These are phyloP conservation scores for Coelastrella sp. DNA, from an alignment of 139 green algal genomes.

Conservation along the genomic window DNA sequence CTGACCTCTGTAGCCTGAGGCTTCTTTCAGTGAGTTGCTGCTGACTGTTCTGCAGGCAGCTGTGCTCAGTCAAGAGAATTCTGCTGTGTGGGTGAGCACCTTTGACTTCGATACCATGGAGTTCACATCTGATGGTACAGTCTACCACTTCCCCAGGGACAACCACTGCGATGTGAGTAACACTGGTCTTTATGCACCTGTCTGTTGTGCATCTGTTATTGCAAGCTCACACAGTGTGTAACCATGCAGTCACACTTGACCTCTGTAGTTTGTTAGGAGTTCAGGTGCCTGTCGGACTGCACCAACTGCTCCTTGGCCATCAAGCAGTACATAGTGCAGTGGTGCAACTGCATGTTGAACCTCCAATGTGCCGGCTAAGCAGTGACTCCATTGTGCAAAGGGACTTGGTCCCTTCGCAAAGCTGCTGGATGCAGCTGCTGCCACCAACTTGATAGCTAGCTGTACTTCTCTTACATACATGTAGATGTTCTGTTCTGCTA, in stretches of 20 bases:
- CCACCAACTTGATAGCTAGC: no score
- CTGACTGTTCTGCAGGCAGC: background rate
- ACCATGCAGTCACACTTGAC: background rate
- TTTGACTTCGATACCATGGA: conserved; percentile 49
- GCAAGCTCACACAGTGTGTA: background rate
- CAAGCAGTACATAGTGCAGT: no score
- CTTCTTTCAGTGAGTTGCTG: conserved; percentile 15
- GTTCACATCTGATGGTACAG: conserved; percentile 23
- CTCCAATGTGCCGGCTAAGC: no score
- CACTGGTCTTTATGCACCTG: background rate
- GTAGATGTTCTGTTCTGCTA: no score
- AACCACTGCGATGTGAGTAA: conserved; percentile 49
- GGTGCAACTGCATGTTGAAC: no score
- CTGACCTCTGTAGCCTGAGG: background rate
- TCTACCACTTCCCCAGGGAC: conserved; percentile 48
- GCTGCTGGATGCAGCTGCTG: no score
- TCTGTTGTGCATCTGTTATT: background rate
- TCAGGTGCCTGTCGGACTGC: no score
- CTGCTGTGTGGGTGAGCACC: conserved; percentile 36
- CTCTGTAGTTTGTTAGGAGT: no score
- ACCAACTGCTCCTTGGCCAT: no score
- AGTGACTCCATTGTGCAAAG: no score
- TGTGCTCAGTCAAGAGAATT: conserved; percentile 49
- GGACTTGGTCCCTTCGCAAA: no score
- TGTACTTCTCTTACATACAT: no score